phyloP scores from a whole-genome alignment of 495 filamentous ascomycete genomes.

The Durotheca rogersii region DNA sequence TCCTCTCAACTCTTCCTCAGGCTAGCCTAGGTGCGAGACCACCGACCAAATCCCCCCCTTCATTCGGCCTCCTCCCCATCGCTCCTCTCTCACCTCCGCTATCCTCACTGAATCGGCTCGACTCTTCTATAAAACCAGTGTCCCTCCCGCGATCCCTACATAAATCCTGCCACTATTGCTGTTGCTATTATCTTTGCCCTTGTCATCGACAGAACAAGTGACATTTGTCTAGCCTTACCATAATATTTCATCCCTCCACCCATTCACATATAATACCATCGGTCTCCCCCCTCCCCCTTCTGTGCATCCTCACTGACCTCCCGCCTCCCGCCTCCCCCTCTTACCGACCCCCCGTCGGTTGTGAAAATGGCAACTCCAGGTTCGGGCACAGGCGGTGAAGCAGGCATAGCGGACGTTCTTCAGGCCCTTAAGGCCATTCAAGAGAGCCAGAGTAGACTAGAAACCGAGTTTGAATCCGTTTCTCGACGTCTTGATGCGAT shows the following conservation, averaged over 20 bases:
- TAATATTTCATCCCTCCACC: too few species aligned
- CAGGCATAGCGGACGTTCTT: conserved; percentile 54
- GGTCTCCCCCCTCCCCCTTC: too few species aligned
- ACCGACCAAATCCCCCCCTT: conserved; percentile 5
- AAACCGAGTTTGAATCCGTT: conserved; percentile 63
- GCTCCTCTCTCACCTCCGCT: neutral
- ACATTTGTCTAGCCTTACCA: too few species aligned
- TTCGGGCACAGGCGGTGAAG: conserved; percentile 17
- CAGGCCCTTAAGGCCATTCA: conserved; percentile 53
- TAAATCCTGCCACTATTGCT: conserved; percentile 1
- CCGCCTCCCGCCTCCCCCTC: neutral
- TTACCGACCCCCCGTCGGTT: conserved; percentile 3
- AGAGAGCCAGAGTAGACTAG: conserved; percentile 58
- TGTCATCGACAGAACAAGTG: too few species aligned
- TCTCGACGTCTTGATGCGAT: conserved; percentile 65
- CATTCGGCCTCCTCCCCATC: neutral
- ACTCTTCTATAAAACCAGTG: neutral
- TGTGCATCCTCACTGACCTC: too few species aligned
- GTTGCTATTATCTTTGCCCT: too few species aligned
- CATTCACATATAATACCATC: too few species aligned
- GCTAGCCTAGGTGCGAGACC: neutral
- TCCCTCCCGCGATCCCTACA: too few species aligned
- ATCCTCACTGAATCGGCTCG: conserved; percentile 5
- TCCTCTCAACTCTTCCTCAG: conserved; percentile 2
- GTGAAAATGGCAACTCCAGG: conserved; percentile 31